Evolutionary conservation across 805 yeast species (phyloP), one percentile per base, ranked within the genome.

Genomic region (Candida maesae): DNA sequence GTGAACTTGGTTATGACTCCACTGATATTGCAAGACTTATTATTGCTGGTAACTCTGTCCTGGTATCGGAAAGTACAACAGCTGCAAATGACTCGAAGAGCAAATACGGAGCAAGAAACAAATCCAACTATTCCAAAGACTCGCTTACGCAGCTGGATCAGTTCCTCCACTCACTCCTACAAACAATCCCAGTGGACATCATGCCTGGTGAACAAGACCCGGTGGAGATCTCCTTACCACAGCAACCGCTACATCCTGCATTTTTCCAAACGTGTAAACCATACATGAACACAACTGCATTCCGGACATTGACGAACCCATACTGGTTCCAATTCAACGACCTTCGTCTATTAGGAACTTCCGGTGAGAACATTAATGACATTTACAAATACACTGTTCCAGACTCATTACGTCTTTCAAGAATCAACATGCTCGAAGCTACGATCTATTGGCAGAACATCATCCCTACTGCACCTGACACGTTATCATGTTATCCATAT

Each of bases 381-480:
- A 74, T 93, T 31, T 67, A 70, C 55, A 84, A 81, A 53, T 91
- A 91, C 53, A 56, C 73, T 42, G 63, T 70, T 21, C 72, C 80
- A 26, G 55, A 61, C 16, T 59, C 58, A 14, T 42, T 56, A 6
- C 55, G 54, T 15, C 52, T 54, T 14, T 56, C 69, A 2, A 63
- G 84, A 41, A 51, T 76, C 14, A 71, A 73, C 16, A 63, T 82
- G 52, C 70, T 91, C 66, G 84, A 81, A 51, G 70, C 78, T 13
- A 83, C 86, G 0, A 56, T 93, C 27, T 64, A 67, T 34, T 90
- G 96, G 95, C 91, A 89, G 54, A 87, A 87, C 55, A 68, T 86
- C 18, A 80, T 86, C 1, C 99, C 99, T 3, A 89, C 97, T 0
- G 95, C 96, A 1, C 99, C 99, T 0, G 98, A 93, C 56, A 93